Evolutionary conservation across 2,329 filamentous ascomycete species (phyloP), one percentile per base, ranked within the genome.

Genomic region (Clathrospora elynae): DNA sequence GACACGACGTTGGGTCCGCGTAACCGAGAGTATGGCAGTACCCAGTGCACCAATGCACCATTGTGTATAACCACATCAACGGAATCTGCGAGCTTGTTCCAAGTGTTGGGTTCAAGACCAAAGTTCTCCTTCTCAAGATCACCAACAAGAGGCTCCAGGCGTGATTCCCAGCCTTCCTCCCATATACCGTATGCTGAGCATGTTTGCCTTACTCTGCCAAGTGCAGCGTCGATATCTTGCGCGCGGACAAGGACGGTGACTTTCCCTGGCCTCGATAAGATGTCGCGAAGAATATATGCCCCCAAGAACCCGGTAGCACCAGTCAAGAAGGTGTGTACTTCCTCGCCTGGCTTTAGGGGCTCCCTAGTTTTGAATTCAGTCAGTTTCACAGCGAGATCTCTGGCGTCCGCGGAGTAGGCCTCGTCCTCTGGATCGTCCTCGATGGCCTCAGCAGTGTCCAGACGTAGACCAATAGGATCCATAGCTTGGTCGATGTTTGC

Each of bases 271-370:
- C 86, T 77, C 25, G 80, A 79, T 1, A 96, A 77, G 1, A 96
- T 71, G 41, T 95, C 88, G 41, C 80, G 80, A 20, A 95, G 74
- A 8, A 96, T 75, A 62, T 90, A 95, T 0, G 88, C 81, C 18
- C 91, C 91, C 13, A 96, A 72, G 75, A 96, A 96, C 2, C 91
- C 91, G 4, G 91, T 96, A 3, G 88, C 90, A 29, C 92, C 90
- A 2, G 91, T 96, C 4, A 96, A 73, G 68, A 96, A 87, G 8
- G 93, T 78, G 0, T 85, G 90, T 3, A 76, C 71, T 52, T 73
- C 49, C 57, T 65, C 45, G 43, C 69, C 61, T 13, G 59, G 52
- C 19, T 62, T 54, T n/a, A 71, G 53, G 1, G 83, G 79, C 11
- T 62, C 59, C 20, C 54, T 49, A 1, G 62, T 65, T 47, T 66